phyloP scores from a whole-genome alignment of 306 rosid genomes.

The Cicer yamashitae region DNA sequence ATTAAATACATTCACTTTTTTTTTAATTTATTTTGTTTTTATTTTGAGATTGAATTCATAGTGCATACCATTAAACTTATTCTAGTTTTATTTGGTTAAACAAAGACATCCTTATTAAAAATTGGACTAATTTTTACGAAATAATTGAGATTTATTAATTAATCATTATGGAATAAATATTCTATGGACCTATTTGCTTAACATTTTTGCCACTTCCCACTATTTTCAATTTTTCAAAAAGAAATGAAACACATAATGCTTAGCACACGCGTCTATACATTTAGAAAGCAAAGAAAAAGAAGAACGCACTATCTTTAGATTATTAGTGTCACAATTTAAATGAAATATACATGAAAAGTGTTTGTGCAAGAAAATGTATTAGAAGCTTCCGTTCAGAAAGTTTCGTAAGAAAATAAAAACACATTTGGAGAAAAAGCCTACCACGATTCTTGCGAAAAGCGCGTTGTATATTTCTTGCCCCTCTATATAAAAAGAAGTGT shows the following conservation, averaged over 20 bases:
- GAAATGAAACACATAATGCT: conserved; percentile 2
- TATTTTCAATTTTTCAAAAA: conserved; percentile 7
- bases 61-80: neutral
- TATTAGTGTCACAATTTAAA: neutral
- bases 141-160: too few species aligned
- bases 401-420: neutral
- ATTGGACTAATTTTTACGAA: too few species aligned
- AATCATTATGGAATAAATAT: too few species aligned
- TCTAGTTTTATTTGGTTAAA: neutral
- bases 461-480: conserved; percentile 37
- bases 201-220: neutral
- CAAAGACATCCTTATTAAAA: too few species aligned
- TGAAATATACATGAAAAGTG: neutral
- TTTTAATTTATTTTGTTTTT: too few species aligned
- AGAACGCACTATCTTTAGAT: conserved; percentile 11
- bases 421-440: conserved; percentile 11
- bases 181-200: too few species aligned
- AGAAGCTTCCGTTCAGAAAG: conserved; percentile 61
- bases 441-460: conserved; percentile 32
- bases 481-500: neutral
- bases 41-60: too few species aligned
- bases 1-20: too few species aligned
- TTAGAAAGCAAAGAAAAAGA: neutral
- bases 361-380: conserved; percentile 34
- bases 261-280: conserved; percentile 51